A percentile compares a stretch with the other conserved stretches of the same genome.
phyloP scores from a whole-genome alignment of 352 stramenopile genomes.

The Pythium utonaiense region DNA sequence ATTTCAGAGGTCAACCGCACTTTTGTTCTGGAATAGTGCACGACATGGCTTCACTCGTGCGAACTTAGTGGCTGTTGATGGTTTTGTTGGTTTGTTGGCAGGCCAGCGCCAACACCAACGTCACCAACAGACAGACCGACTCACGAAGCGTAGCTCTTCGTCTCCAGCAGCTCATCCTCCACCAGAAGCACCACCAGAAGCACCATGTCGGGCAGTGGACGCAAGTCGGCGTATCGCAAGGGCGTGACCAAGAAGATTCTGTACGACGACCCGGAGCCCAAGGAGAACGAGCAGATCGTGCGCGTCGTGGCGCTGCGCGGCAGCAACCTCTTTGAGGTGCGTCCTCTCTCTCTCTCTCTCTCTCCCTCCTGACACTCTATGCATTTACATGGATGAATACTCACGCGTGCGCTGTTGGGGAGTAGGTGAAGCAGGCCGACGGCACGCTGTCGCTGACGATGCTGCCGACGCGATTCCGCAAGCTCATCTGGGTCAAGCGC shows the following conservation, averaged over 20 bases:
- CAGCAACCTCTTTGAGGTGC: constrained; percentile 96
- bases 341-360: no score
- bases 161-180: background rate
- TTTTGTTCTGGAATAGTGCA: background rate
- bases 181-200: constrained; percentile 1
- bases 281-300: constrained; percentile 89
- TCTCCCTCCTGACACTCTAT: no score
- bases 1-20: background rate
- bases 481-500: constrained; percentile 98
- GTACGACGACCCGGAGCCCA: constrained; percentile 88
- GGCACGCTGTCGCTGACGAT: constrained; percentile 87
- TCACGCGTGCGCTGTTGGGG: background rate
- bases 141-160: background rate
- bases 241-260: constrained; percentile 90
- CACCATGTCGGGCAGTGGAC: constrained; percentile 88
- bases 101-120: background rate
- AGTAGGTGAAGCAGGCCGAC: constrained; percentile 59
- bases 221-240: constrained; percentile 91
- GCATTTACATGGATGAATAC: no score
- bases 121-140: background rate
- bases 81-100: constrained; percentile 1
- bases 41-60: constrained; percentile 24
- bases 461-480: constrained; percentile 97
- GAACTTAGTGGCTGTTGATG: constrained; percentile 13
- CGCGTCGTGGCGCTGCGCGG: constrained; percentile 90